Evolutionary conservation across 2,329 filamentous ascomycete species (phyloP).

Genomic region (Dactylellina parvicollis): DNA sequence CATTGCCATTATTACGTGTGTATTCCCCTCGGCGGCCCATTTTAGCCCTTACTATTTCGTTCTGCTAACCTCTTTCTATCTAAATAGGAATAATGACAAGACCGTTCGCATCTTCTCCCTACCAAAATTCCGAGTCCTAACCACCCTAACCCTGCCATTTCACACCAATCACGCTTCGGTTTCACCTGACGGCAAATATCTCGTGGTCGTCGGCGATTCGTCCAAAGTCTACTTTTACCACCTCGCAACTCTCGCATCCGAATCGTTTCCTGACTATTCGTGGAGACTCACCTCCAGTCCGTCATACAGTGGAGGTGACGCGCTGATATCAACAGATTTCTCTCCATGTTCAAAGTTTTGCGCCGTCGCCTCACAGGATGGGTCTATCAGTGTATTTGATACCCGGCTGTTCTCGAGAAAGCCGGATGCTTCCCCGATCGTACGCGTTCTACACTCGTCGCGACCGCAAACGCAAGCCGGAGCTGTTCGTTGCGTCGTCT

Average conservation of each 20-base stretch:
- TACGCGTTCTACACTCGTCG: slow-evolving; percentile 81
- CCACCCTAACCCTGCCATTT: slow-evolving; percentile 78
- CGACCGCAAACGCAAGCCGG: slow-evolving; percentile 75
- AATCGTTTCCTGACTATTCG: slow-evolving; percentile 49
- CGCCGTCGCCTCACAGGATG: slow-evolving; percentile 82
- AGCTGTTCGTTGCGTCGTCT: slow-evolving; percentile 88
- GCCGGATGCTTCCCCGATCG: slow-evolving; percentile 69
- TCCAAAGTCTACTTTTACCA: slow-evolving; percentile 85
- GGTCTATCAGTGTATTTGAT: slow-evolving; percentile 79
- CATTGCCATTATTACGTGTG: slow-evolving; percentile 66
- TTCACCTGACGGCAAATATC: slow-evolving; percentile 82
- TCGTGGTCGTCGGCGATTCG: slow-evolving; percentile 88
- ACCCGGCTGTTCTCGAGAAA: slow-evolving; percentile 59
- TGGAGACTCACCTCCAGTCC: slow-evolving; percentile 56
- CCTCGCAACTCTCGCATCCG: slow-evolving; percentile 58
- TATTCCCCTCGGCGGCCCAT: not conserved
- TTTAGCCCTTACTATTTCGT: slow-evolving; percentile 71
- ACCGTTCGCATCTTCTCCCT: slow-evolving; percentile 86
- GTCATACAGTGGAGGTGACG: slow-evolving; percentile 65
- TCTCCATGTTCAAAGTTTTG: slow-evolving; percentile 76
- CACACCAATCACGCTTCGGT: slow-evolving; percentile 94
- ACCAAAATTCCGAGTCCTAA: slow-evolving; percentile 72
- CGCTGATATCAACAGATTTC: slow-evolving; percentile 74
- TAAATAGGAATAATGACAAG: slow-evolving; percentile 88
- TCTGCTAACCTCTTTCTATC: slow-evolving; percentile 63